Conservation (phyloP, 2,329 filamentous ascomycete genomes). For the Sporothrix globosa region DNA sequence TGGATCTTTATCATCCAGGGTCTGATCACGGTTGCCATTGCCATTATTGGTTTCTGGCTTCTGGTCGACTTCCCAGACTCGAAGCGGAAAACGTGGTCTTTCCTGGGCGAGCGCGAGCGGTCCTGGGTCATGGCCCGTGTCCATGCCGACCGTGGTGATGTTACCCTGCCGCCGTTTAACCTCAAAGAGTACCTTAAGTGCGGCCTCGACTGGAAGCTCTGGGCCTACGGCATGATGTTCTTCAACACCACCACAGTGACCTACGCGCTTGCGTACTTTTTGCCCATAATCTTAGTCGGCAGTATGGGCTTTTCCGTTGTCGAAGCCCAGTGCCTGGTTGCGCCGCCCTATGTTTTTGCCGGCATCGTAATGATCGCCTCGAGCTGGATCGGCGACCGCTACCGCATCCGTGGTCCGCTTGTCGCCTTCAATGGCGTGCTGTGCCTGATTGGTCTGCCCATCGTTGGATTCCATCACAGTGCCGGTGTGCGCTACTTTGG, state of each 20-base stretch:
- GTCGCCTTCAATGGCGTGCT: slow-evolving; percentile 59
- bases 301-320: slow-evolving; percentile 68
- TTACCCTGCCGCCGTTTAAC: slow-evolving; percentile 57
- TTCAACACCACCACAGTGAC: slow-evolving; percentile 70
- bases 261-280: slow-evolving; percentile 78
- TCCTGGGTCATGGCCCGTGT: slow-evolving; percentile 59
- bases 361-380: slow-evolving; percentile 63
- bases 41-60: slow-evolving; percentile 56
- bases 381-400: slow-evolving; percentile 69
- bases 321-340: slow-evolving; percentile 69
- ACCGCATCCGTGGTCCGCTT: slow-evolving; percentile 66
- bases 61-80: slow-evolving; percentile 68
- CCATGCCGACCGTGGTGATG: slow-evolving; percentile 61
- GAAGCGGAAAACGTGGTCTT: slow-evolving; percentile 54
- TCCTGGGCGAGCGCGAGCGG: slow-evolving; percentile 56
- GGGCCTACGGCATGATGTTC: slow-evolving; percentile 64
- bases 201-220: slow-evolving; percentile 60
- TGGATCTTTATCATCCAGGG: slow-evolving; percentile 68
- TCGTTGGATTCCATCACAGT: slow-evolving; percentile 68
- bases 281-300: slow-evolving; percentile 70
- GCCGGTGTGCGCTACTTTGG: slow-evolving; percentile 69
- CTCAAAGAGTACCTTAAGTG: slow-evolving; percentile 52
- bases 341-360: slow-evolving; percentile 69
- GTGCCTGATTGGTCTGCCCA: slow-evolving; percentile 68
- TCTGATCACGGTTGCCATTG: slow-evolving; percentile 58